phyloP scores from a whole-genome alignment of 805 yeast species.

The Monosporozyma solicola region DNA sequence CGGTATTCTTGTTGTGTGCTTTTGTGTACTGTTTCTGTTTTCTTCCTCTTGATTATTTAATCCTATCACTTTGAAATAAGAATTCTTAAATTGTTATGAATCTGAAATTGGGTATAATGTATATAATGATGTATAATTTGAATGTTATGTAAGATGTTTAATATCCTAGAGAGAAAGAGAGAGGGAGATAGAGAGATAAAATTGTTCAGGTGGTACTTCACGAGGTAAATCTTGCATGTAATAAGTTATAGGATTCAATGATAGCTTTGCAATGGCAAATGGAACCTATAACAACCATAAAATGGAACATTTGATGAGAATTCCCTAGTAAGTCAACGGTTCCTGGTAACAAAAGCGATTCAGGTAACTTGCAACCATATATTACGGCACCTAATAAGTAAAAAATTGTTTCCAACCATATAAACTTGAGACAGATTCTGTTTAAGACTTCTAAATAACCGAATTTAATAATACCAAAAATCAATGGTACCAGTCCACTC shows the following conservation, averaged over 20 bases:
- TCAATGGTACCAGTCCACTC: conserved; percentile 63
- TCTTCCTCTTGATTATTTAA: background rate
- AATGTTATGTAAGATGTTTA: background rate
- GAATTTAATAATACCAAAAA: conserved; percentile 40
- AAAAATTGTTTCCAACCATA: conserved; percentile 60
- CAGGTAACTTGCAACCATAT: conserved; percentile 77
- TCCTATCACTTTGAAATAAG: background rate
- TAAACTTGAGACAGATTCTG: conserved; percentile 51
- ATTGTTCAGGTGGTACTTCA: background rate
- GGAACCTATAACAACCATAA: conserved; percentile 70
- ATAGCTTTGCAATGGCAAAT: conserved; percentile 65
- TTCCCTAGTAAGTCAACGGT: conserved; percentile 61
- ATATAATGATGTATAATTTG: background rate
- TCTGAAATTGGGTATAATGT: background rate
- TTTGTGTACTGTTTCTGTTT: background rate
- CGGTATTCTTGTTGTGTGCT: background rate
- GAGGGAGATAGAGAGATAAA: background rate
- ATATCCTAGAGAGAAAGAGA: background rate
- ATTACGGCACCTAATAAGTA: conserved; percentile 72
- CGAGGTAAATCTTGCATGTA: conserved; percentile 16
- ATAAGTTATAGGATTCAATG: conserved; percentile 42
- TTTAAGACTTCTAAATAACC: conserved; percentile 43
- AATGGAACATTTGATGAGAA: conserved; percentile 79
- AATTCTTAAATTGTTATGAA: background rate
- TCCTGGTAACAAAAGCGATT: conserved; percentile 50